Evolutionary conservation across 2,329 filamentous ascomycete species (phyloP), one percentile per base, ranked within the genome.

Genomic region (Coleophoma eucalyptorum): DNA sequence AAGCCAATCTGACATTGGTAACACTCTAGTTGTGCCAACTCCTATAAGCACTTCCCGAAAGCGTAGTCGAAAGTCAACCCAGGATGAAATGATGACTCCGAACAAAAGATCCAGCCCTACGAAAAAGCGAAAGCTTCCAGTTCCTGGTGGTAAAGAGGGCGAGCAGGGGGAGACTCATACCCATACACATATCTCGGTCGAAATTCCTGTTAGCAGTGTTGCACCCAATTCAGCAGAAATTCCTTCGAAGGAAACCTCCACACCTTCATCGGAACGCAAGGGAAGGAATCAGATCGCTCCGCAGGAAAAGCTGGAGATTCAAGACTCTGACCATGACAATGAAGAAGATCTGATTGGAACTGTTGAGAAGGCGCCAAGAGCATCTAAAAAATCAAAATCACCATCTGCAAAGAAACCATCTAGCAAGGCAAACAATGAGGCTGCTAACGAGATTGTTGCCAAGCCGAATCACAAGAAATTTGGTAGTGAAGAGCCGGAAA

Each of bases 71-170:
- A 49, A 31, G 33, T 40, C 34, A n/a, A 21, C 38, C 15, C 35
- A 43, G n/a, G 48, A 35, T 34, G 40, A 40, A 13, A 49, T 19
- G 12, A 26, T 40, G 40, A 41, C 18, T 12, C 37, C n/a, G 51
- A 49, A 16, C 49, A 56, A 15, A 57, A 26, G 26, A 26, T 41
- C 20, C 47, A 44, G 42, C 26, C 42, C 42, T 5, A 8, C 56
- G 40, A 64, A 62, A 56, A 63, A 58, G 50, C 52, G 58, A 43
- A 64, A 58, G 41, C 41, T 57, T 18, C 58, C 58, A 19, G 52
- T 58, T 2, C 54, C 57, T 19, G 55, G 38, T 43, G 61, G 59
- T 38, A 56, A 50, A 26, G 51, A 51, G 5, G 51, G 56, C 32
- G 48, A 45, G 18, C 45, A 41, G 21, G 46, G 37, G 16, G 46